Evolutionary conservation across 306 rosid species (phyloP), one percentile per base, ranked within the genome.

Genomic region (Urtica urens): DNA sequence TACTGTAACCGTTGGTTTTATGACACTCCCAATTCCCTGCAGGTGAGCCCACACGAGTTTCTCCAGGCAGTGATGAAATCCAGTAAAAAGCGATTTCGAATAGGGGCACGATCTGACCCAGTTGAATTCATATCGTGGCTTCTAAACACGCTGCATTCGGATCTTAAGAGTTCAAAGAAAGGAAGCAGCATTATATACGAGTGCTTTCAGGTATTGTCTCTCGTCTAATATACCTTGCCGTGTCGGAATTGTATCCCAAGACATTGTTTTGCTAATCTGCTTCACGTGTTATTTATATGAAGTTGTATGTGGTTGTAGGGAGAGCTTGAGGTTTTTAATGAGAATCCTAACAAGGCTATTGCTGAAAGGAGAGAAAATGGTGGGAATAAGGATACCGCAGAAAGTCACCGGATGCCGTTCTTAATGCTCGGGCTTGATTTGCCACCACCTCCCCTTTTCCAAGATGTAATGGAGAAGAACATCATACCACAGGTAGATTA

Each of bases 21-120:
- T 67, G 3, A 37, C 38, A 21, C 51, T 49, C 54, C 22, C 64
- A 14, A 19, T 19, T 65, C 35, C 65, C 50, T 66, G 51, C 2
- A 90, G 99, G 95, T 90, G 55, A 90, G 99, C 60, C 99, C 95
- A 1, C 95, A 85, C 2, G 99, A 90, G 59, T 85, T 90, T 71
- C 78, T 90, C 30, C 99, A 90, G 67, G 97, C 97, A 27, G 95
- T 90, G 59, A 90, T 90, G 97, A 85, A 84, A 78, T 82, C 97
- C 49, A 90, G 97, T 69, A 84, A 84, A 57, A 90, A 90, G 65
- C 55, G 84, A 33, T 90, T 90, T 62, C 69, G 94, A 52, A 84
- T 90, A 43, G 97, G 97, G 34, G 77, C 57, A 0, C 97, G 85
- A 51, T 90, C 95, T 54, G 97, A 90, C 37, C 97, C 97, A 8